Conservation (phyloP, 2,329 filamentous ascomycete genomes). For the Achaetomium macrosporum region DNA sequence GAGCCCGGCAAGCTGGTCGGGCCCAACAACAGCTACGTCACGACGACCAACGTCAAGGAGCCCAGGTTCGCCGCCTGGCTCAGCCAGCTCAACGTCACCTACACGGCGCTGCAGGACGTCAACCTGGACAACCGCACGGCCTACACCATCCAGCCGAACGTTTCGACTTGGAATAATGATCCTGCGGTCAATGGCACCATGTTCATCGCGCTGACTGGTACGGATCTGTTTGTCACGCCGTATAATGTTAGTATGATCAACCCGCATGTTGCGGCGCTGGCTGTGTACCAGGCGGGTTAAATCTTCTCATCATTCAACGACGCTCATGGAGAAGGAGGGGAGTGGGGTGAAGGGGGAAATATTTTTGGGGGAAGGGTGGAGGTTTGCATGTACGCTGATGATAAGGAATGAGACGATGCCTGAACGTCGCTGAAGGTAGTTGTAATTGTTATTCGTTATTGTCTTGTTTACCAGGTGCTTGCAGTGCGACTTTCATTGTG, state of each 20-base stretch:
- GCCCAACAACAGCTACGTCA: conserved; percentile 78
- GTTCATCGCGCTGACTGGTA: conserved; percentile 71
- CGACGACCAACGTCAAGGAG: conserved; percentile 49
- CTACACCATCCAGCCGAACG: conserved; percentile 67
- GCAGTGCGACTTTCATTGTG: too few species aligned
- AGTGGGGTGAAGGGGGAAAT: background rate
- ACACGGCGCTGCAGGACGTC: conserved; percentile 52
- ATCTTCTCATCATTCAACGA: background rate
- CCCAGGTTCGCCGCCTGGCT: conserved; percentile 72
- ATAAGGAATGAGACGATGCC: too few species aligned
- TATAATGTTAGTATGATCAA: conserved; percentile 73
- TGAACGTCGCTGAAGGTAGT: too few species aligned
- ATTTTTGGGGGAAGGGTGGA: background rate
- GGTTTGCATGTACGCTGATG: too few species aligned
- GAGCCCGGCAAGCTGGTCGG: conserved; percentile 61
- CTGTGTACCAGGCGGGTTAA: conserved; percentile 73
- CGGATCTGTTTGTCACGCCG: conserved; percentile 61
- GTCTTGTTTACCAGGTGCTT: too few species aligned
- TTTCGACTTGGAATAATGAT: conserved; percentile 60
- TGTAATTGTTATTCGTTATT: too few species aligned
- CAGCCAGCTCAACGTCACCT: conserved; percentile 69
- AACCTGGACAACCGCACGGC: conserved; percentile 44
- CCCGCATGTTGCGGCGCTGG: conserved; percentile 68
- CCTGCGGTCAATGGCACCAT: conserved; percentile 71
- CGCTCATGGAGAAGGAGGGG: background rate